Base-by-base conservation (phyloP, 768 basidiomycete species). In the Lactarius vividus region DNA sequence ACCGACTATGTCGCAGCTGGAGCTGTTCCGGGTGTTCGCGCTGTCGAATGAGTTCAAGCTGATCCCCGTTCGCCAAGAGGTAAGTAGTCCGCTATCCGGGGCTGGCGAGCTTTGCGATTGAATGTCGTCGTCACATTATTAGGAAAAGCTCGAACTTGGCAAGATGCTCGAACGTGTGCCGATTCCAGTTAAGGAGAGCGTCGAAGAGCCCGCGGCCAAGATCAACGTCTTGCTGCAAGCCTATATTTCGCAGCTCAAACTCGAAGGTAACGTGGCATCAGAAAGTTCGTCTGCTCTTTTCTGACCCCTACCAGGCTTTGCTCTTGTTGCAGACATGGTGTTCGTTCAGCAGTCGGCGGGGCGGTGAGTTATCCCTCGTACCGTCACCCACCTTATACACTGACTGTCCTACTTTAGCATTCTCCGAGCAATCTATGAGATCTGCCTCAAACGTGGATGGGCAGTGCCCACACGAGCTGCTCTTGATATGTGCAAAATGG, bases 371-470 rank as follows among this genome's bases (percentile, higher is more conserved):
- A 13, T 58, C 7, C 18, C n/a, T 59, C 23, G 44, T 20, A 20
- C n/a, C 39, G 2, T 39, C 8, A 57, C n/a, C 15, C 40, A 20
- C 42, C 18, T n/a, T 35, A 49, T 33, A 56, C 60, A 46, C 57
- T 74, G 28, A 65, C 23, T 26, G 11, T 16, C 58, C 46, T 6
- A 61, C 23, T 39, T 28, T 37, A 90, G 91, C 72, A 97, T 98
- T 72, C 79, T 98, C 44, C 93, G 95, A 23, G 96, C 96, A 18
- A 92, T 99, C 74, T 98, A 95, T 71, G 96, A 99, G 77, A 99
- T 98, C 63, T 98, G 96, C 74, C 79, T 98, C 65, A 97, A 96
- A 78, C 88, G 95, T 52, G 96, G 96, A n/a, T 99, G 97, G 97
- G 94, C 97, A 2, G 83, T 90, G 0, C 94, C 96, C 0, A 94